Evolutionary conservation across 1,139 yeast genomes (phyloP).

Genomic region (Saccharomyces pastorianus): DNA sequence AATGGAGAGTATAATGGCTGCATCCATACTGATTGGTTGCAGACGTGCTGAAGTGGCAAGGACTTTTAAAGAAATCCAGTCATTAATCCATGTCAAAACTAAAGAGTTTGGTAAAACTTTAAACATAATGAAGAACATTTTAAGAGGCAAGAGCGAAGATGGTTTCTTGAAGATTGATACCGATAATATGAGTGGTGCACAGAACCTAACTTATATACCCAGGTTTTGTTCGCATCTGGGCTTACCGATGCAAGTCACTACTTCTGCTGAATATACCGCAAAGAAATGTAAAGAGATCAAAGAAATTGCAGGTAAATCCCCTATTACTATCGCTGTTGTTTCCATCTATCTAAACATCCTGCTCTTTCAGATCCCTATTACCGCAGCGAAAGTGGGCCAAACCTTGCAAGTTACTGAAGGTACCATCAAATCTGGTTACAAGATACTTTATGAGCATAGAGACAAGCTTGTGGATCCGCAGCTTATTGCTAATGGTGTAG

Average conservation of each 20-base stretch:
- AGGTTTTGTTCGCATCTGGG: conserved; percentile 96
- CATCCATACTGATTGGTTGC: conserved; percentile 90
- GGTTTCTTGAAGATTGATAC: conserved; percentile 34
- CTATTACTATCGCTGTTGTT: conserved; percentile 95
- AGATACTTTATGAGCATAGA: conserved; percentile 65
- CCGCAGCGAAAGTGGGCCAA: conserved; percentile 79
- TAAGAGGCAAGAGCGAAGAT: conserved; percentile 53
- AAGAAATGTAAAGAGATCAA: conserved; percentile 85
- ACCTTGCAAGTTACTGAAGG: conserved; percentile 98
- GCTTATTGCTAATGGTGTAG: conserved; percentile 69
- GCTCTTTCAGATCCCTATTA: conserved; percentile 58
- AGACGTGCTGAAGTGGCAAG: conserved; percentile 91
- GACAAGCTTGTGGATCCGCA: conserved; percentile 71
- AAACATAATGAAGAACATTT: conserved; percentile 68
- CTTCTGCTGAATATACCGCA: conserved; percentile 91
- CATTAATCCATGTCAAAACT: conserved; percentile 85
- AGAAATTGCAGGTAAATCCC: conserved; percentile 92
- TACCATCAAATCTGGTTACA: conserved; percentile 87
- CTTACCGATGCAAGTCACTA: conserved; percentile 71
- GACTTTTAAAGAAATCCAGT: conserved; percentile 93
- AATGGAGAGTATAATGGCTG: conserved; percentile 93
- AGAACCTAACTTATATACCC: conserved; percentile 90
- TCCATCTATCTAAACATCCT: conserved; percentile 90
- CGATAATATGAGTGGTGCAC: conserved; percentile 72
- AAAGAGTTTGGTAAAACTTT: conserved; percentile 89